Base-by-base conservation (phyloP, 2,329 filamentous ascomycete genomes). In the Chaetomiaceae sp. region DNA sequence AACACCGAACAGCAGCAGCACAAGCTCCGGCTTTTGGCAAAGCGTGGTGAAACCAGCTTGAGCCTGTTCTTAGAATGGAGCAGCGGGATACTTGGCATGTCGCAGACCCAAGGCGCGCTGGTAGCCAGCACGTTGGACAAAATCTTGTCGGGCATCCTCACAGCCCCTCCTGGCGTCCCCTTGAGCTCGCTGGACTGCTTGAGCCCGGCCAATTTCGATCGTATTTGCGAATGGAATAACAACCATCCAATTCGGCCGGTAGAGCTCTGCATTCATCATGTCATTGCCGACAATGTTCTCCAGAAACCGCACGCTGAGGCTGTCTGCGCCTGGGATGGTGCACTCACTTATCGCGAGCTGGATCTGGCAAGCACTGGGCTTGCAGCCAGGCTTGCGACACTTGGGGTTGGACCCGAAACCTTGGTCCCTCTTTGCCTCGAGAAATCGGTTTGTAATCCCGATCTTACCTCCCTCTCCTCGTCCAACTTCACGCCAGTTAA, bases 321-420 rank as follows among this genome's bases (percentile, higher is more conserved):
- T 21, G 67, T 78, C 12, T 62, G 72, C 48, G 75, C 75, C 0
- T 78, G 75, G 75, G 75, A 78, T 51, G 75, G 76, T 33, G 61
- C 62, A 43, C 66, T 77, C 44, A 75, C 71, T 2, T 78, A 77
- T 55, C 49, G 59, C 17, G 68, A 77, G 48, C 64, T 78, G 3
- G 71, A 77, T 35, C 56, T 59, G 2, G 63, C 70, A 7, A 71
- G 74, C 1, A 68, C 66, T 17, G 58, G 46, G 13, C 23, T 61
- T 3, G 66, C 77, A 13, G 73, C 71, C 8, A 38, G 40, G 5
- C 48, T 62, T 10, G 35, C 45, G 1, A 10, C 27, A 5, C 34
- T 50, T 2, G 55, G 57, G 4, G 52, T 58, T n/a, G 55, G 57
- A 2, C 53, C 54, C 2, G 54, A 60, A 41, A 35, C 50, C 7